Evolutionary conservation across 441 rosid species (phyloP).

Genomic region (Manihot esculenta): DNA sequence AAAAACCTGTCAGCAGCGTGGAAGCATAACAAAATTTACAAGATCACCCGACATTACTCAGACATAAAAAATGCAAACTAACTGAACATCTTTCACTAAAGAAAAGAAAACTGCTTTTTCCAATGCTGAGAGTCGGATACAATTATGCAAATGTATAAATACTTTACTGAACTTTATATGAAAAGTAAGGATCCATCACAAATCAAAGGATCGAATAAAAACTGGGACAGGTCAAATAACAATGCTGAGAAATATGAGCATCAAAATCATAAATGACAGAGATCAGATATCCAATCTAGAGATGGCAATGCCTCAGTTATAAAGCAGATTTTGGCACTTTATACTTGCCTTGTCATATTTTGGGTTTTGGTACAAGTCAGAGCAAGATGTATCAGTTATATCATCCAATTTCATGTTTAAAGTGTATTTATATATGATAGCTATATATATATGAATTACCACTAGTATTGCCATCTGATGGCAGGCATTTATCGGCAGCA

Average conservation of each 20-base stretch:
- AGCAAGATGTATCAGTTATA: no score
- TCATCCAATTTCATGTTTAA: no score
- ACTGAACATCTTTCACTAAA: not conserved
- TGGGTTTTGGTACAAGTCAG: no score
- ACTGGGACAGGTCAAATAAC: not conserved
- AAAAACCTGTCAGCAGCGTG: not conserved
- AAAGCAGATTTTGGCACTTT: no score
- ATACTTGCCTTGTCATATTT: no score
- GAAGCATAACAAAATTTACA: not conserved
- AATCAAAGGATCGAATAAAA: not conserved
- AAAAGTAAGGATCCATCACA: not conserved
- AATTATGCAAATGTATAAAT: not conserved
- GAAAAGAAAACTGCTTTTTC: not conserved
- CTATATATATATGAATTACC: constrained; percentile 30
- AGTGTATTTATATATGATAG: no score
- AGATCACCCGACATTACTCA: not conserved
- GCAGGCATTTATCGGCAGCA: constrained; percentile 31
- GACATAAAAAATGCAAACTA: no score
- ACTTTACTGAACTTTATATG: not conserved
- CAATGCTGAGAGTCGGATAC: not conserved
- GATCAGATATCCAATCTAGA: no score
- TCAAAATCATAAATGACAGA: no score
- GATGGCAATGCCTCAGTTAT: no score
- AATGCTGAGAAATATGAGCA: not conserved
- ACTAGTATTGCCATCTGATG: constrained; percentile 38